Evolutionary conservation across 2,329 filamentous ascomycete species (phyloP), one percentile per base, ranked within the genome.

Genomic region (Pyrenophora teres): DNA sequence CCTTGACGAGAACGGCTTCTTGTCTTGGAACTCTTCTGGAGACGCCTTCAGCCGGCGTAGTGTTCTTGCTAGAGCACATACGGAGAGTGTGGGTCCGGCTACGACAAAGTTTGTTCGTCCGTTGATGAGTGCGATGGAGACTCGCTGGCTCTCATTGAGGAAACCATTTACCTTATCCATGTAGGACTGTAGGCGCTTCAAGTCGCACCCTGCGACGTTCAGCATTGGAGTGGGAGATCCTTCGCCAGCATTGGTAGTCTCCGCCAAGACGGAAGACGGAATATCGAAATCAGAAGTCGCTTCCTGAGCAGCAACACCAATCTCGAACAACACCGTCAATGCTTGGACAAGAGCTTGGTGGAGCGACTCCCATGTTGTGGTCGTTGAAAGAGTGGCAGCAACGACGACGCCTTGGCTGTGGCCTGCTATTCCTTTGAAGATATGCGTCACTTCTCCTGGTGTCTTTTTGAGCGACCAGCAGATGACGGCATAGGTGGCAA

Each of bases 401-500:
- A 70, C 59, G 15, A 76, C 52, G 8, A 76, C 56, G 10, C 75
- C 75, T 40, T 77, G 74, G 3, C 71, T 74, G 50, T 76, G 75
- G 4, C 75, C 75, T 2, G 72, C 71, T 1, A 65, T 51, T 4
- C 62, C 69, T 43, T 37, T 56, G 38, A 63, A 61, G 23, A 40
- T 46, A 21, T 56, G 46, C 9, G 62, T 55, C 41, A 75, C 47
- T 6, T 70, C 64, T 3, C 70, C 72, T 0, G 73, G 73, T 6
- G 63, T 62, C 1, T 32, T 32, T 21, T 33, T 13, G 27, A 64
- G 59, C 7, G 65, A 52, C 10, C 50, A 56, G 52, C 70, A 72
- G 2, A 42, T 38, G 15, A 58, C 23, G 15, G 46, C 50, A 47
- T 54, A 59, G 8, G 60, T 65, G 18, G 69, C 56, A 18, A 76